These are phyloP conservation scores for Chalciporus piperatus DNA, from an alignment of 768 basidiomycete species.

Conservation along the genomic window DNA sequence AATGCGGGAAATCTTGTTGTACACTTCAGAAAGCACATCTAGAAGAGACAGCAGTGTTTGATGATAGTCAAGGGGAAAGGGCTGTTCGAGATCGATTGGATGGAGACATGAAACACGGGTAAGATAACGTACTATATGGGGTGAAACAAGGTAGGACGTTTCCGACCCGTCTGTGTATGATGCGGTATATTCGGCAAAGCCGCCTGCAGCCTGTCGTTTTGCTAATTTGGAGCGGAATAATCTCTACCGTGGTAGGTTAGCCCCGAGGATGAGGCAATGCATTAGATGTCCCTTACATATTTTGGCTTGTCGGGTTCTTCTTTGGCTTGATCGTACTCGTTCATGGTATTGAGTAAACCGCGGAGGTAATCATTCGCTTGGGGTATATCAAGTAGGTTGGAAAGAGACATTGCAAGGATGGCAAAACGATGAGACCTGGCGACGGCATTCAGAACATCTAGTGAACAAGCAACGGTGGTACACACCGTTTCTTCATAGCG, in stretches of 20 bases:
- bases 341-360: conserved; percentile 65
- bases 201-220: conserved; percentile 51
- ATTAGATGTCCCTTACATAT: conserved; percentile 46
- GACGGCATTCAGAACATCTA: conserved; percentile 1
- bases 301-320: conserved; percentile 53
- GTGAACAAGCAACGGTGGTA: not conserved
- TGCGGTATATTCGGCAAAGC: conserved; percentile 56
- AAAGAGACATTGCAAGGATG: conserved; percentile 83
- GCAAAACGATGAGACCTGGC: conserved; percentile 78
- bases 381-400: conserved; percentile 75
- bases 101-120: not conserved
- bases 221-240: conserved; percentile 58
- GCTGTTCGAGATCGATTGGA: conserved; percentile 41
- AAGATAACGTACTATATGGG: conserved; percentile 62
- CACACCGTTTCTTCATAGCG: conserved; percentile 77
- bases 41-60: conserved; percentile 85
- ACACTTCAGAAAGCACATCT: conserved; percentile 86
- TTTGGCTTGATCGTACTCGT: conserved; percentile 76
- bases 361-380: conserved; percentile 79
- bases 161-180: conserved; percentile 61
- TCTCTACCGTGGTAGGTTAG: conserved; percentile 36
- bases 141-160: conserved; percentile 66
- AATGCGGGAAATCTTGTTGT: conserved; percentile 80
- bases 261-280: not conserved
- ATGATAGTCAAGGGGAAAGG: conserved; percentile 88